Percentiles rank a stretch among this genome's conserved stretches.
These are phyloP conservation scores for Sporothrix inflata DNA, from an alignment of 2,329 filamentous ascomycete genomes.

Conservation along the genomic window DNA sequence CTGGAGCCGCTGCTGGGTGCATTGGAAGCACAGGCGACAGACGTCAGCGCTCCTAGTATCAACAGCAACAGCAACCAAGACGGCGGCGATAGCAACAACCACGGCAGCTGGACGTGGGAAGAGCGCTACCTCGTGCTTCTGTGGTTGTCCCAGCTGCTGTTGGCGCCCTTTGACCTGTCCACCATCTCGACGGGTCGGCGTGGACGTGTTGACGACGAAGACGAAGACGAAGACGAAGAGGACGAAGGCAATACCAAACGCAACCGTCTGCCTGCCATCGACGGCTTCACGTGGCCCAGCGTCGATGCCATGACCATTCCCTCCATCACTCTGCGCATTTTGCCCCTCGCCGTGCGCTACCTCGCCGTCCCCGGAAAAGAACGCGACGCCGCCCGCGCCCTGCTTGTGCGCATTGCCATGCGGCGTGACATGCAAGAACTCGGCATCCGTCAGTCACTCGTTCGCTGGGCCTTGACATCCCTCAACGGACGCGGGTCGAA, in stretches of 20 bases:
- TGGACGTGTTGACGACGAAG: slow-evolving; percentile 25
- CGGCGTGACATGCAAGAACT: slow-evolving; percentile 85
- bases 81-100: slow-evolving; percentile 7
- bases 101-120: slow-evolving; percentile 70
- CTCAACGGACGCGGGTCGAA: slow-evolving; percentile 48
- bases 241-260: slow-evolving; percentile 51
- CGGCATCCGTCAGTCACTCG: slow-evolving; percentile 68
- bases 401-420: slow-evolving; percentile 81
- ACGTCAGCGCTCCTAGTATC: not conserved
- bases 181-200: slow-evolving; percentile 68
- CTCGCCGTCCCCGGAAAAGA: slow-evolving; percentile 81
- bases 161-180: slow-evolving; percentile 87
- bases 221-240: slow-evolving; percentile 17
- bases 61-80: slow-evolving; percentile 41
- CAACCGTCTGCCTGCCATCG: slow-evolving; percentile 45
- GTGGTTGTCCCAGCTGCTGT: slow-evolving; percentile 81
- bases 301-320: slow-evolving; percentile 58
- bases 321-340: slow-evolving; percentile 68
- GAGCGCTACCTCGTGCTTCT: slow-evolving; percentile 84
- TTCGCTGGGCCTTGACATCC: slow-evolving; percentile 69
- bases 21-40: slow-evolving; percentile 59
- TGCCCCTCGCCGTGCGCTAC: slow-evolving; percentile 72
- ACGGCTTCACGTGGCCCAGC: slow-evolving; percentile 57
- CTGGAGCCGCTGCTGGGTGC: slow-evolving; percentile 78
- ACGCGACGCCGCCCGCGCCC: slow-evolving; percentile 79